Evolutionary conservation across 2,329 filamentous ascomycete species (phyloP), one percentile per base, ranked within the genome.

Genomic region (Cladosporium sp.): DNA sequence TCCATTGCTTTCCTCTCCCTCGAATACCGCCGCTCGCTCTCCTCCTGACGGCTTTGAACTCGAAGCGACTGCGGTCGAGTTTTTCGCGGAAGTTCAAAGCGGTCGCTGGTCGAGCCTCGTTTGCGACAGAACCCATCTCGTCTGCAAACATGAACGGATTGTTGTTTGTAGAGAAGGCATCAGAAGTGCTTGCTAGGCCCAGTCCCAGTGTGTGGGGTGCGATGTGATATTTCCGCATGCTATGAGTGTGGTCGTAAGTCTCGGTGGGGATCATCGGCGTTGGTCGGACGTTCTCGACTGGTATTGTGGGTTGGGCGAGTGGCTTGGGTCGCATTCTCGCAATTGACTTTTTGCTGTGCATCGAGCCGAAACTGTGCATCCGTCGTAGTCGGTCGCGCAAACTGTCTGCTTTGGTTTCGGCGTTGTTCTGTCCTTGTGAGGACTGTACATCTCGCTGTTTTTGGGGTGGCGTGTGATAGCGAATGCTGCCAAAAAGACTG

Each of bases 21-120:
- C 71, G 69, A 63, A 70, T 71, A 15, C 69, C 71, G 18, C 68
- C 71, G 21, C 74, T 76, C 24, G 68, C 69, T 66, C 74, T 74
- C 47, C 71, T 69, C 51, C 73, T 68, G 14, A 76, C 73, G 21
- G 74, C 74, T 57, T 74, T 74, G 68, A 77, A 76, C 64, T 76
- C 75, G 64, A 77, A 77, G 12, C 75, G 70, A 52, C 72, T 76
- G 15, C 72, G 68, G 52, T 77, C 76, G 10, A 74, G 62, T 55
- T 72, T 73, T 36, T 74, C 72, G 14, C 74, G 68, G 24, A 74
- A 70, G 24, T 68, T 69, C 57, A 69, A 66, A 14, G 70, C 68
- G 2, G 71, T 72, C n/a, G 64, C 66, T 11, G 73, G 69, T 26
- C 61, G 34, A 32, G 61, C 11, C 2, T 55, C 24, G 1, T 0